Evolutionary conservation across 2,329 filamentous ascomycete species (phyloP).

Genomic region (Aciculosporium take): DNA sequence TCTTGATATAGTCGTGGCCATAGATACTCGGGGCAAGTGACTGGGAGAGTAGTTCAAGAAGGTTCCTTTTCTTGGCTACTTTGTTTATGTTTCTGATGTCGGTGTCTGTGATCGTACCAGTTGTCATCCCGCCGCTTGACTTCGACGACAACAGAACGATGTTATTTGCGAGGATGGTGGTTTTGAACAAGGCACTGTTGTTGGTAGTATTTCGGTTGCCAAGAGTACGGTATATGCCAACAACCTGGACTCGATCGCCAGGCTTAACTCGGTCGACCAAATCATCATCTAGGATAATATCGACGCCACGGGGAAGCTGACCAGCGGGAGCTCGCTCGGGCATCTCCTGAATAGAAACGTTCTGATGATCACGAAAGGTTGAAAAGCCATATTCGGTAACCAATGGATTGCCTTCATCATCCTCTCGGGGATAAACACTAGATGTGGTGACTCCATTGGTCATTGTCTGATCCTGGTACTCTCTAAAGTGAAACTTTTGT

Average conservation of each 20-base stretch:
- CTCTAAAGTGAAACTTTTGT: constrained; percentile 73
- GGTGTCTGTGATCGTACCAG: constrained; percentile 83
- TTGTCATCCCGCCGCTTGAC: constrained; percentile 83
- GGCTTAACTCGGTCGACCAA: constrained; percentile 90
- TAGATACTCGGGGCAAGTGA: constrained; percentile 94
- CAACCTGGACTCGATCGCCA: constrained; percentile 87
- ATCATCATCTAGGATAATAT: constrained; percentile 94
- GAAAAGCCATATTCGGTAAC: constrained; percentile 93
- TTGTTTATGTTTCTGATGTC: constrained; percentile 99
- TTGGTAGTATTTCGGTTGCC: constrained; percentile 87
- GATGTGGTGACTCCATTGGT: constrained; percentile 77
- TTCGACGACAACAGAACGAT: constrained; percentile 90
- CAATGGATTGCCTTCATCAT: constrained; percentile 82
- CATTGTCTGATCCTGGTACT: constrained; percentile 97
- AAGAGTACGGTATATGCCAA: constrained; percentile 88
- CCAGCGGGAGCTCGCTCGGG: constrained; percentile 90
- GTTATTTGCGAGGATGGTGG: constrained; percentile 85
- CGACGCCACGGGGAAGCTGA: constrained; percentile 85
- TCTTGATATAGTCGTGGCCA: constrained; percentile 95
- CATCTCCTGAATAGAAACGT: constrained; percentile 98
- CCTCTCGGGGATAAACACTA: constrained; percentile 87
- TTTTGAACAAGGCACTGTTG: constrained; percentile 89
- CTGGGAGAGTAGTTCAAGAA: constrained; percentile 85
- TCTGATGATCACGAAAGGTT: constrained; percentile 92
- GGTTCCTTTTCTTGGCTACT: constrained; percentile 81